phyloP scores from a whole-genome alignment of 805 yeast species.

The Saturnispora mendoncae region DNA sequence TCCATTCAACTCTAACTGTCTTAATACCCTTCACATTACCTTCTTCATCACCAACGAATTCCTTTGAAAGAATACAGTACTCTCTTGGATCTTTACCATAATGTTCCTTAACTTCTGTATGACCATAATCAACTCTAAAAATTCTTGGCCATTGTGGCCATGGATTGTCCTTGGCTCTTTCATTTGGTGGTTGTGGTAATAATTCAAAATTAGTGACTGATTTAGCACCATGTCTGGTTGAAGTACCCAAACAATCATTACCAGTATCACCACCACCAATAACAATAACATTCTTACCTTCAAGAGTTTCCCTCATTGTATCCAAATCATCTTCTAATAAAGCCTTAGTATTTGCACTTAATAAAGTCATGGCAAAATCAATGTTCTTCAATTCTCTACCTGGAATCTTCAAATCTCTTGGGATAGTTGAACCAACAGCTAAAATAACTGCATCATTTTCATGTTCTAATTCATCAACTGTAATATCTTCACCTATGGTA shows the following conservation, averaged over 20 bases:
- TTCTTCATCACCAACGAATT: conserved; percentile 88
- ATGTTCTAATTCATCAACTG: conserved; percentile 57
- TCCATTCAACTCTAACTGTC: conserved; percentile 98
- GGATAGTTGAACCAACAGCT: conserved; percentile 93
- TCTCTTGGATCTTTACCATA: conserved; percentile 98
- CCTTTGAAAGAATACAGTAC: conserved; percentile 89
- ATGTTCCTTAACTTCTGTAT: conserved; percentile 86
- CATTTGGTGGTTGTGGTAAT: conserved; percentile 82
- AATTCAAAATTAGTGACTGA: conserved; percentile 91
- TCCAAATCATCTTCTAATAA: conserved; percentile 74
- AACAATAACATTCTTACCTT: conserved; percentile 86
- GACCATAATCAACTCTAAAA: conserved; percentile 97
- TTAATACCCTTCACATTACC: conserved; percentile 94
- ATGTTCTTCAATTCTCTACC: conserved; percentile 88
- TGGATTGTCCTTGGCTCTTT: conserved; percentile 89
- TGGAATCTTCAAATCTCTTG: conserved; percentile 89
- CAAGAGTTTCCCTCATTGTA: conserved; percentile 58
- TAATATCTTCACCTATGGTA: conserved; percentile 76
- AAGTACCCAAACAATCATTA: conserved; percentile 96
- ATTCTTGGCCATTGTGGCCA: conserved; percentile 99
- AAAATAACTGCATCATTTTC: conserved; percentile 76
- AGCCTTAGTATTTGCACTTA: conserved; percentile 84
- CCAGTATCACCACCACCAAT: conserved; percentile 99
- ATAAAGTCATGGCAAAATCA: conserved; percentile 89
- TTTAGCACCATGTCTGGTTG: conserved; percentile 94